These are phyloP conservation scores for Cryptosporidium tyzzeri DNA, from an alignment of 169 alveolate species.

Conservation along the genomic window DNA sequence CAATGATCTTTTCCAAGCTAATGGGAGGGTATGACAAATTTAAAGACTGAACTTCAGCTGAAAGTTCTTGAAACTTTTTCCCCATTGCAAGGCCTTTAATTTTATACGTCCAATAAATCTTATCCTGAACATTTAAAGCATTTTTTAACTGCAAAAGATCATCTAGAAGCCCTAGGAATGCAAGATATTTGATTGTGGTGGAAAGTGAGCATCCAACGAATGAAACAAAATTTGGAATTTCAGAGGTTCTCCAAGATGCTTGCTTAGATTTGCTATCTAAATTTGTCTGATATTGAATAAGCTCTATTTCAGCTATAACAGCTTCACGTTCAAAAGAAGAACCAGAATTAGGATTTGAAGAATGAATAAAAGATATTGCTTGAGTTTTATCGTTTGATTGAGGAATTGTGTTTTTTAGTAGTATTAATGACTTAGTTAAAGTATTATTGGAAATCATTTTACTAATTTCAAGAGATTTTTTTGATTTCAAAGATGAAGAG, in stretches of 20 bases:
- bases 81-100: conserved; percentile 70
- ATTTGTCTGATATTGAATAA: conserved; percentile 69
- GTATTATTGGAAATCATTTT: conserved; percentile 49
- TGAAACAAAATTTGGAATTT: conserved; percentile 35
- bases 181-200: conserved; percentile 39
- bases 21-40: conserved; percentile 28
- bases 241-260: conserved; percentile 47
- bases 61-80: conserved; percentile 46
- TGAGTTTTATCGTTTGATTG: conserved; percentile 17
- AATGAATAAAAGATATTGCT: conserved; percentile 62
- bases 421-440: conserved; percentile 13
- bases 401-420: conserved; percentile 40
- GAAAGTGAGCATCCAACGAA: conserved; percentile 64
- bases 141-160: conserved; percentile 21
- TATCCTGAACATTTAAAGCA: conserved; percentile 22
- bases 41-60: conserved; percentile 23
- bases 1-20: conserved; percentile 56
- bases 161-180: conserved; percentile 55
- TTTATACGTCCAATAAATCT: conserved; percentile 57
- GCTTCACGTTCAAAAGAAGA: conserved; percentile 70
- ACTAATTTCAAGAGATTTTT: conserved; percentile 20
- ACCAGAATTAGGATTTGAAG: conserved; percentile 29
- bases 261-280: conserved; percentile 45
- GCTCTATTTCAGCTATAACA: conserved; percentile 66
- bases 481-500: conserved; percentile 53